Percentiles rank a stretch among this genome's conserved stretches.
Evolutionary conservation across 495 filamentous ascomycete genomes (phyloP).

Genomic region (Penicillium daleae): DNA sequence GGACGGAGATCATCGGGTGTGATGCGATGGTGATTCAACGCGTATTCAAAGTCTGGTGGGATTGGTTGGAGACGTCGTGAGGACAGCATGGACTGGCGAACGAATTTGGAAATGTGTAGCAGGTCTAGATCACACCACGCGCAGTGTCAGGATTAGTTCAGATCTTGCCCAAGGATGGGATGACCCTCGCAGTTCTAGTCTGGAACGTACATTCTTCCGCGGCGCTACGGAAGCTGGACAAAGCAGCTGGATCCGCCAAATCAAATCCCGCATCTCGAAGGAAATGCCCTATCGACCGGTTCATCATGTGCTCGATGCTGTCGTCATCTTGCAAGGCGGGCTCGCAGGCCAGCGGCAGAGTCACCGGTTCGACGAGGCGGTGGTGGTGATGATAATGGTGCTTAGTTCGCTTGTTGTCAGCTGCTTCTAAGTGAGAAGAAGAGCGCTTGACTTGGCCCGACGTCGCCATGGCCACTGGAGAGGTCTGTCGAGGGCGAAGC

Average conservation of each 20-base stretch:
- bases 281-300: slow-evolving; percentile 57
- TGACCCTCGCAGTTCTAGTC: not conserved
- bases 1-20: slow-evolving; percentile 45
- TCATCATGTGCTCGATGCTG: slow-evolving; percentile 56
- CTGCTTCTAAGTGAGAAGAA: slow-evolving; percentile 36
- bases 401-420: slow-evolving; percentile 48
- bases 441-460: slow-evolving; percentile 47
- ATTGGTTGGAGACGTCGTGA: slow-evolving; percentile 63
- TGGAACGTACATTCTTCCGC: slow-evolving; percentile 65
- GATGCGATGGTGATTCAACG: slow-evolving; percentile 47
- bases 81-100: slow-evolving; percentile 64
- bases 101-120: slow-evolving; percentile 54
- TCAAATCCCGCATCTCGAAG: slow-evolving; percentile 62
- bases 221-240: slow-evolving; percentile 59
- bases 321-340: slow-evolving; percentile 44
- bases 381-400: slow-evolving; percentile 53
- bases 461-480: slow-evolving; percentile 36
- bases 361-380: slow-evolving; percentile 44
- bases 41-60: slow-evolving; percentile 71
- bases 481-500: slow-evolving; percentile 4
- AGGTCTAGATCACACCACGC: slow-evolving; percentile 52
- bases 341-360: slow-evolving; percentile 24
- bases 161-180: slow-evolving; percentile 7
- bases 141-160: slow-evolving; percentile 20
- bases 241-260: slow-evolving; percentile 56